Evolutionary conservation across 2,329 filamentous ascomycete species (phyloP).

Genomic region (Colletotrichum sp.): DNA sequence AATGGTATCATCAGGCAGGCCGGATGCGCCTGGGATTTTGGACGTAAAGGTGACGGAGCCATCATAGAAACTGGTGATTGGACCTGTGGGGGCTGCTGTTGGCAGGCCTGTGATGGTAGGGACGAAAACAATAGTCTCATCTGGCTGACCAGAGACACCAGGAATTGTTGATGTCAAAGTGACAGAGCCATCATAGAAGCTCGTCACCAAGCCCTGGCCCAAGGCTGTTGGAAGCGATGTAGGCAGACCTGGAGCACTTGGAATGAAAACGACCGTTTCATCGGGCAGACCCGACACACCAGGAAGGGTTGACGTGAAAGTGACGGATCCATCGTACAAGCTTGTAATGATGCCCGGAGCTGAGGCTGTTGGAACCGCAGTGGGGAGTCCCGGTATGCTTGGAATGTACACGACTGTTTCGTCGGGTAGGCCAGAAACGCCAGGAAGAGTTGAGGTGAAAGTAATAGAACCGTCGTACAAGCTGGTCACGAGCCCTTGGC

Average conservation of each 20-base stretch:
- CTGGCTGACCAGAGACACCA: neutral
- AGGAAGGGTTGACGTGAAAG: neutral
- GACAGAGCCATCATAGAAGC: slow-evolving; percentile 4
- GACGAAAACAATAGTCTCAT: neutral
- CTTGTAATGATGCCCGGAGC: neutral
- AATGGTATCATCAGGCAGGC: neutral
- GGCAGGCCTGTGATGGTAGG: neutral
- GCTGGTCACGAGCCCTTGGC: slow-evolving; percentile 5
- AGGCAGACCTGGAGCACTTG: neutral
- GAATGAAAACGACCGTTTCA: neutral
- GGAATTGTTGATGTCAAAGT: neutral
- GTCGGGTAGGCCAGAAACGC: neutral
- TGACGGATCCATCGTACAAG: neutral
- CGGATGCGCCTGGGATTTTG: neutral
- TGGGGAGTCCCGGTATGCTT: neutral
- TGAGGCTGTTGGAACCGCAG: neutral
- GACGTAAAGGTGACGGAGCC: neutral
- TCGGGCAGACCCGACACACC: neutral
- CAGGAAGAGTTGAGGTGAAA: neutral
- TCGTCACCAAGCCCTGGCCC: slow-evolving; percentile 1
- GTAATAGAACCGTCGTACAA: slow-evolving; percentile 3
- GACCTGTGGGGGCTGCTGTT: neutral
- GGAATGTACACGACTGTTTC: neutral
- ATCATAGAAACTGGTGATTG: neutral
- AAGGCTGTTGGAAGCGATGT: neutral